Evolutionary conservation across 805 yeast genomes (phyloP).

Genomic region (Dipodascus albidus): DNA sequence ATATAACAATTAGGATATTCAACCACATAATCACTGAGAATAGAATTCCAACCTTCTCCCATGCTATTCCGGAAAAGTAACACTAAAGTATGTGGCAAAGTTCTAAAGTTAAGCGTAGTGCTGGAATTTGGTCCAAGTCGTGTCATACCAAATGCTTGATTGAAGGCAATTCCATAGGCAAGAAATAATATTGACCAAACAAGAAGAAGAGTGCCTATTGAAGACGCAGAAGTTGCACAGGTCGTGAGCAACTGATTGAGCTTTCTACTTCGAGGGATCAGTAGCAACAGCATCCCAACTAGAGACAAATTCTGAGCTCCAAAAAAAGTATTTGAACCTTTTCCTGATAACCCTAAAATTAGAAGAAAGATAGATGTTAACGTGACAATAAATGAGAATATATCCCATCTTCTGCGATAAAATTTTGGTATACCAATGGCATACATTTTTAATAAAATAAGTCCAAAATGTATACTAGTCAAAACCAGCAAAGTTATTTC

Average conservation of each 20-base stretch:
- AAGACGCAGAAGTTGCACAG: slow-evolving; percentile 73
- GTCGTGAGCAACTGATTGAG: slow-evolving; percentile 66
- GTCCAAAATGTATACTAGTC: slow-evolving; percentile 9
- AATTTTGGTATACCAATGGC: slow-evolving; percentile 30
- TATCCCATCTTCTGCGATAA: slow-evolving; percentile 52
- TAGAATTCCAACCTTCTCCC: slow-evolving; percentile 94
- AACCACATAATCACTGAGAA: slow-evolving; percentile 67
- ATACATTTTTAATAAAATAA: slow-evolving; percentile 14
- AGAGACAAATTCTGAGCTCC: slow-evolving; percentile 36
- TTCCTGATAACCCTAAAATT: slow-evolving; percentile 8
- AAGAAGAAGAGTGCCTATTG: slow-evolving; percentile 58
- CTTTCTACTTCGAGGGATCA: slow-evolving; percentile 53
- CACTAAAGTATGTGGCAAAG: slow-evolving; percentile 74
- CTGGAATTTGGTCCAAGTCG: slow-evolving; percentile 66
- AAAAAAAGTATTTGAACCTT: slow-evolving; percentile 18
- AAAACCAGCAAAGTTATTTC: slow-evolving; percentile 26
- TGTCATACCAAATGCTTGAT: slow-evolving; percentile 85
- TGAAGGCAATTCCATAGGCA: slow-evolving; percentile 84
- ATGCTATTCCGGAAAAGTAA: slow-evolving; percentile 75
- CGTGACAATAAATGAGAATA: slow-evolving; percentile 37
- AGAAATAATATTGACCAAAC: slow-evolving; percentile 80
- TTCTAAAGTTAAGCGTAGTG: slow-evolving; percentile 65
- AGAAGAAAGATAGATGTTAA: slow-evolving; percentile 14
- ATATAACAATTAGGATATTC: slow-evolving; percentile 56
- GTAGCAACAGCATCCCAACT: slow-evolving; percentile 35